Evolutionary conservation across 2,329 filamentous ascomycete species (phyloP), one percentile per base, ranked within the genome.

Genomic region (Proliferodiscus dingleyae): DNA sequence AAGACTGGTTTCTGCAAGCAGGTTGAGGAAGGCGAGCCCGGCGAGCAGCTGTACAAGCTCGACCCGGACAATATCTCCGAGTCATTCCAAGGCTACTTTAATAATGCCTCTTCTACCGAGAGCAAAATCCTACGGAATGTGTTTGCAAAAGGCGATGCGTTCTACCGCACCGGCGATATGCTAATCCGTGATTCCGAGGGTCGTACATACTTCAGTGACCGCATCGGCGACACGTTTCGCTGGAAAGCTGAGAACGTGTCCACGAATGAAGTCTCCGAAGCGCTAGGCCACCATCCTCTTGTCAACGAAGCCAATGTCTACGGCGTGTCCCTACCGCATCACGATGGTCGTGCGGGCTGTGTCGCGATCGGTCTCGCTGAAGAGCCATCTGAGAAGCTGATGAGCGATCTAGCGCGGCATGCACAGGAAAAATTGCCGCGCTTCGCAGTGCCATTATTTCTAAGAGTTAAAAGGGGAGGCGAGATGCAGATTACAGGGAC

Each of bases 221-320:
- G 85, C 38, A 83, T 89, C 50, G 85, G 85, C 45, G 85, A 89
- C 60, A 88, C 85, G 0, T 89, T 84, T 68, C 78, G 85, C 39
- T 89, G 85, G 85, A 88, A 93, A 69, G 83, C 81, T 41, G 86
- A 91, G 65, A 91, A 91, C 57, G 85, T 91, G 1, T 88, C 85
- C 3, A 90, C 87, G 0, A 81, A 77, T 40, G 89, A 95, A 64
- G 89, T 95, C 15, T 78, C 83, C n/a, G 79, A 89, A 60, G 79
- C 80, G 0, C 66, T 95, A 0, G 83, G 86, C 11, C 67, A 71
- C 1, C 84, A 89, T 60, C 71, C 81, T 0, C 70, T 71, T 1
- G 73, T 95, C 11, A 70, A 75, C 24, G 89, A 95, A 68, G 85
- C 87, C 24, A 94, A 94, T 57, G 89, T 95, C 22, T 95, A 94